A percentile compares a stretch with the other conserved stretches of the same genome.
phyloP scores from a whole-genome alignment of 495 filamentous ascomycete species.

The Evansstolkia leycettana region DNA sequence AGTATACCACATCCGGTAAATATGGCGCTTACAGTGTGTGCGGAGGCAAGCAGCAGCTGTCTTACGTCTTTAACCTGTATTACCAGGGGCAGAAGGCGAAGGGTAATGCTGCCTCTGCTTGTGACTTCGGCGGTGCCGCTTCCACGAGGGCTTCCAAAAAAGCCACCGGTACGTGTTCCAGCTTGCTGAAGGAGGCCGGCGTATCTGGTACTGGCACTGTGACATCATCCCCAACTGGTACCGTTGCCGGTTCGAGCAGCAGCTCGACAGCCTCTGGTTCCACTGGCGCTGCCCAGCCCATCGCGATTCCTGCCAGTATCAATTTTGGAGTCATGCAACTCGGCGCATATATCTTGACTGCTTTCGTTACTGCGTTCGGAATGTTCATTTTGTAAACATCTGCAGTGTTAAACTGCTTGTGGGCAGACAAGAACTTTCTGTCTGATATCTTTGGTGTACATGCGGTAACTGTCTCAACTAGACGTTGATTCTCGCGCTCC shows the following conservation, averaged over 20 bases:
- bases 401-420: not conserved
- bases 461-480: no score
- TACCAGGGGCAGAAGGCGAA: conserved; percentile 46
- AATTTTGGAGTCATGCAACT: conserved; percentile 48
- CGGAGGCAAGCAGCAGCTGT: conserved; percentile 59
- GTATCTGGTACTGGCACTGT: conserved; percentile 49
- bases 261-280: conserved; percentile 7
- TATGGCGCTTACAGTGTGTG: conserved; percentile 89
- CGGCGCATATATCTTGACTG: conserved; percentile 53
- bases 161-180: conserved; percentile 37
- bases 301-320: conserved; percentile 24
- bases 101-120: conserved; percentile 41
- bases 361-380: conserved; percentile 49
- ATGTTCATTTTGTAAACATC: conserved; percentile 56
- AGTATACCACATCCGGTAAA: conserved; percentile 54
- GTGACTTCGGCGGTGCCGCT: conserved; percentile 66
- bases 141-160: conserved; percentile 31
- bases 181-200: conserved; percentile 47
- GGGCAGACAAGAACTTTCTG: no score
- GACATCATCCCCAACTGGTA: conserved; percentile 35
- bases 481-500: no score
- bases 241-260: conserved; percentile 16
- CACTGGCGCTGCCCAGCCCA: conserved; percentile 26
- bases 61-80: conserved; percentile 70
- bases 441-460: no score